These are phyloP conservation scores for Boletus mariae DNA, from an alignment of 1,284 basidiomycete species.

Conservation along the genomic window DNA sequence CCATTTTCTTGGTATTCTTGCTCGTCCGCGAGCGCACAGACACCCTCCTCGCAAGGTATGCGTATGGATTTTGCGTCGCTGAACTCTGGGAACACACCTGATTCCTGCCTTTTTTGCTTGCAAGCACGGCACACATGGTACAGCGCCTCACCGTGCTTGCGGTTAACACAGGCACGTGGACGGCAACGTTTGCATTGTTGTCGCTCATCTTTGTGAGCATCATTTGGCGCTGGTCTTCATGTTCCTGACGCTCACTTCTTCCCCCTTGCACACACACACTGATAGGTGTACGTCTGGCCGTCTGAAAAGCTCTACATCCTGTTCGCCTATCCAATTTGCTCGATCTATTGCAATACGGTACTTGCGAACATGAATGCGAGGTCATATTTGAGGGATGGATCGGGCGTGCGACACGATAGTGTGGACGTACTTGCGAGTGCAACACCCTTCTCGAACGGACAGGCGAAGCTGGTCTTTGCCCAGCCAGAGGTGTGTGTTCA, in stretches of 20 bases:
- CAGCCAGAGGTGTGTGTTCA: neutral
- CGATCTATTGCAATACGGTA: constrained; percentile 15
- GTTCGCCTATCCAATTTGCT: constrained; percentile 6
- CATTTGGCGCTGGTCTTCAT: neutral
- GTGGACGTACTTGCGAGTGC: neutral
- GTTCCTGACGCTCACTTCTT: neutral
- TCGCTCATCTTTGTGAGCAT: constrained; percentile 11
- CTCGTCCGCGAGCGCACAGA: constrained; percentile 3
- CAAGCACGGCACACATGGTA: constrained; percentile 10
- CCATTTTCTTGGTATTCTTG: constrained; percentile 6
- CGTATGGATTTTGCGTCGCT: neutral
- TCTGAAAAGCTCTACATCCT: neutral
- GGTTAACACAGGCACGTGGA: constrained; percentile 17
- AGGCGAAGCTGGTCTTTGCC: neutral
- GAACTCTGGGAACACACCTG: neutral
- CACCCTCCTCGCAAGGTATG: neutral
- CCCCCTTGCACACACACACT: neutral
- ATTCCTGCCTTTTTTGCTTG: neutral
- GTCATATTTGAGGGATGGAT: constrained; percentile 2
- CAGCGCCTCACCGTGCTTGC: constrained; percentile 17
- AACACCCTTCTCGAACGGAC: neutral
- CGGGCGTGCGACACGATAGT: neutral
- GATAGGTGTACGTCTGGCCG: constrained; percentile 2
- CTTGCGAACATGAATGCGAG: constrained; percentile 16
- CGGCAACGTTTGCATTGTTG: constrained; percentile 13